Evolutionary conservation across 2,329 filamentous ascomycete species (phyloP).

Genomic region (Alternaria rosae): DNA sequence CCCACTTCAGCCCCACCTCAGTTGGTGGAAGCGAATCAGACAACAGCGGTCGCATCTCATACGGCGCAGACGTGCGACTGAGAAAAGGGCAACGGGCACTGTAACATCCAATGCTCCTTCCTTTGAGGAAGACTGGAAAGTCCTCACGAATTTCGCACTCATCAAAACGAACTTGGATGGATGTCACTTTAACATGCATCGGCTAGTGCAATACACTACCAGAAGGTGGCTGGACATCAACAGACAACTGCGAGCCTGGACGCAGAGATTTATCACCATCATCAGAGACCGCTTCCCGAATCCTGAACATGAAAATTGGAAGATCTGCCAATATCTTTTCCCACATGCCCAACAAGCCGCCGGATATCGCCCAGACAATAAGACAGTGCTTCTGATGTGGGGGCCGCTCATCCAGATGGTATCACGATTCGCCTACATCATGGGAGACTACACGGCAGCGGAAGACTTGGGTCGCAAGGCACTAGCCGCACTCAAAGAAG

Average conservation of each 20-base stretch:
- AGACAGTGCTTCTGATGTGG: not conserved
- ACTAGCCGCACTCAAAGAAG: not conserved
- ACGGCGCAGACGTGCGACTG: not conserved
- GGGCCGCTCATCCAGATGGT: not conserved
- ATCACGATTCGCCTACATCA: not conserved
- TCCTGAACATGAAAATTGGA: constrained; percentile 12
- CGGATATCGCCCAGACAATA: not conserved
- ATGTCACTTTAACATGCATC: not conserved
- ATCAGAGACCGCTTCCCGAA: not conserved
- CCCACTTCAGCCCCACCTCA: not conserved
- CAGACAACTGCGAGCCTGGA: constrained; percentile 28
- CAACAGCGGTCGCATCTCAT: too few species aligned
- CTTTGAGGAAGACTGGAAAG: constrained; percentile 27
- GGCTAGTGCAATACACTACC: not conserved
- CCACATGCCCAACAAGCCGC: not conserved
- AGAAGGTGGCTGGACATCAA: not conserved
- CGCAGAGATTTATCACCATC: constrained; percentile 24
- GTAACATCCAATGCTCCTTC: not conserved
- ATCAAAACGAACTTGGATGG: constrained; percentile 7
- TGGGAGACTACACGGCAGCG: not conserved
- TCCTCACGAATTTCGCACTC: constrained; percentile 20
- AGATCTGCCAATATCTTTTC: not conserved
- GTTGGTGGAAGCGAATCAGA: not conserved
- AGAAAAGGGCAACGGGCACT: not conserved
- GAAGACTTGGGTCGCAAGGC: not conserved